A percentile compares a stretch with the other conserved stretches of the same genome.
Conservation (phyloP, 495 filamentous ascomycete species). For the Immersiella caudata region DNA sequence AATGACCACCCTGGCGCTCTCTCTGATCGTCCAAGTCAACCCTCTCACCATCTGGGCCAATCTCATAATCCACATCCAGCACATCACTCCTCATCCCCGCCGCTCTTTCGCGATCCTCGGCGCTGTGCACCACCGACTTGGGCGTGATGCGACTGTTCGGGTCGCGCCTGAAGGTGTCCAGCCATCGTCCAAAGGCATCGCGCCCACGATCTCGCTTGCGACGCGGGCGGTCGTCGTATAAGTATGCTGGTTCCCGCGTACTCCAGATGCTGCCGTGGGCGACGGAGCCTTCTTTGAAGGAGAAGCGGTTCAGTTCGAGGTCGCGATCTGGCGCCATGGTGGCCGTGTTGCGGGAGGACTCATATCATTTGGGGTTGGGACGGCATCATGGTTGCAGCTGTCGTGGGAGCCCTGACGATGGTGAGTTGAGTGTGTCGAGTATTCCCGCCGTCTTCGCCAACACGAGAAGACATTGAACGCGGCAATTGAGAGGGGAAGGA, state of each 20-base stretch:
- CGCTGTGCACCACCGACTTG: constrained; percentile 52
- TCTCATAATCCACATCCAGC: not conserved
- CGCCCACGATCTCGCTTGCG: constrained; percentile 8
- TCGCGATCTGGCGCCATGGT: constrained; percentile 22
- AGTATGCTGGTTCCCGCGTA: constrained; percentile 41
- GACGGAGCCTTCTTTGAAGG: constrained; percentile 38
- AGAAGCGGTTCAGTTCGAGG: constrained; percentile 28
- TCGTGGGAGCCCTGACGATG: not conserved
- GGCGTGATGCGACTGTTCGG: constrained; percentile 65
- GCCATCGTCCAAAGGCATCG: constrained; percentile 48
- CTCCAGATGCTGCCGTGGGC: constrained; percentile 45
- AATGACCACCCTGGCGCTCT: constrained; percentile 46
- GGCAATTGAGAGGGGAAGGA: not conserved
- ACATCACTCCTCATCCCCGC: not conserved
- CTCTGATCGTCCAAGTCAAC: not conserved
- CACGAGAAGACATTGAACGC: not conserved
- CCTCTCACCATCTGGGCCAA: not conserved
- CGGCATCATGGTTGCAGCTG: not conserved
- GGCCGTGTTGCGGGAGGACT: not conserved
- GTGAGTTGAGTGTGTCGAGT: not conserved
- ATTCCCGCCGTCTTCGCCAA: not conserved
- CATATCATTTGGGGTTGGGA: not conserved
- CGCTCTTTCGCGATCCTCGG: constrained; percentile 21
- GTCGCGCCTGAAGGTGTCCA: constrained; percentile 83
- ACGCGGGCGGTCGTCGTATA: constrained; percentile 21